Base-by-base conservation (phyloP, 169 alveolate species). In the Cyclospora cayetanensis region DNA sequence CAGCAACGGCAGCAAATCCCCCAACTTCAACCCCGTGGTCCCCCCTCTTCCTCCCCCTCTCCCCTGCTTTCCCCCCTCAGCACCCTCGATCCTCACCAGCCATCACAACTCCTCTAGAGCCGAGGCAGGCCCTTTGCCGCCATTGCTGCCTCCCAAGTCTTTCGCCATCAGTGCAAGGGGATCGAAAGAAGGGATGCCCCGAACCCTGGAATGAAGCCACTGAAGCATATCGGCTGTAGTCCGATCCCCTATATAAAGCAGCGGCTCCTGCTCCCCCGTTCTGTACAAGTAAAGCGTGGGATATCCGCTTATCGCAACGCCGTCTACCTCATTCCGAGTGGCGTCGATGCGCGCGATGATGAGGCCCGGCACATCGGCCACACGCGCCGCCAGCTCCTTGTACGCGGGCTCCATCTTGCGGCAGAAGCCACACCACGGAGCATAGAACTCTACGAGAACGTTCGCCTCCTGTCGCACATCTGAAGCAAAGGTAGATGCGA, bases 371-470 rank as follows among this genome's bases (percentile, higher is more conserved):
- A 90, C 93, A 31, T 50, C 90, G 4, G 83, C 66, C 18, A 90
- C 70, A 0, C 90, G 83, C 84, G n/a, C 37, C 35, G 93, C 93
- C 35, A 90, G 90, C 42, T 90, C 90, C 74, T 90, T 90, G 90
- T 90, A 90, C 25, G 90, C 90, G 18, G 93, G 93, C 74, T 90
- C 93, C 55, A 90, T 70, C 55, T 90, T 90, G 22, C 93, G 76
- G 63, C 93, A 90, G 90, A 74, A 63, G 27, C 93, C 93, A 46
- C 93, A 90, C 93, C 93, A 90, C 1, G 93, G 93, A 2, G 93
- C 93, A 34, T 90, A 90, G 42, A 90, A 90, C 34, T 90, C 93
- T 20, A 90, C 85, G 66, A 90, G 85, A 0, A 90, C 93, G 50
- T 90, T 84, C 20, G 72, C 50, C 34, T 90, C 84, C 5, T 70